Percentiles rank a stretch among this genome's conserved stretches.
Evolutionary conservation across 192 early-diverging fungal genomes (phyloP).

Genomic region (Phycomyces nitens): DNA sequence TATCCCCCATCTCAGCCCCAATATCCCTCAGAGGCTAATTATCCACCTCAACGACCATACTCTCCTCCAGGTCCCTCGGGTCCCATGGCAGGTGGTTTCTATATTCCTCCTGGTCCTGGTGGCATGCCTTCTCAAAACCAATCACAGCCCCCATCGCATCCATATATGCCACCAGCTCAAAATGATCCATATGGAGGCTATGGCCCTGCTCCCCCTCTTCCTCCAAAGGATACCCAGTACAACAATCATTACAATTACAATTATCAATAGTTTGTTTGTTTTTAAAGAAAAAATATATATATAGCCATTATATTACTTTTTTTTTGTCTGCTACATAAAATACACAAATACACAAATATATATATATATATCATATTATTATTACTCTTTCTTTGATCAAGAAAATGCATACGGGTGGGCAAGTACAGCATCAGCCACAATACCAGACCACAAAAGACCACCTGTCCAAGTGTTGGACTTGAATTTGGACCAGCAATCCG

Average conservation of each 20-base stretch:
- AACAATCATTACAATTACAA: too few species aligned
- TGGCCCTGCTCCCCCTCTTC: not conserved
- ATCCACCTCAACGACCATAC: conserved; percentile 2
- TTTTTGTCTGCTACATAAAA: too few species aligned
- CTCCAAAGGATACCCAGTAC: not conserved
- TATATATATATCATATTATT: too few species aligned
- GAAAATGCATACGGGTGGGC: conserved; percentile 2
- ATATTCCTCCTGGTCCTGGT: conserved; percentile 27
- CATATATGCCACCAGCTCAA: conserved; percentile 24
- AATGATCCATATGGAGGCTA: conserved; percentile 1
- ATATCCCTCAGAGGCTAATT: not conserved
- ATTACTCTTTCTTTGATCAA: not conserved
- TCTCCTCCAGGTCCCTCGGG: conserved; percentile 16
- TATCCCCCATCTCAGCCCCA: conserved; percentile 1
- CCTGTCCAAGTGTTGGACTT: conserved; percentile 78
- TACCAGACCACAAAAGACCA: conserved; percentile 68
- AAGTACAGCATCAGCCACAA: conserved; percentile 55
- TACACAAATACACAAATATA: too few species aligned
- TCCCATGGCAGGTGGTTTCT: conserved; percentile 1
- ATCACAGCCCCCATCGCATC: conserved; percentile 19
- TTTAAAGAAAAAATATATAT: too few species aligned
- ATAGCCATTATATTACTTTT: too few species aligned
- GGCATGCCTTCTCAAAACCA: conserved; percentile 29
- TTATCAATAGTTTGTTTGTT: too few species aligned
- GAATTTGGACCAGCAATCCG: conserved; percentile 75